Evolutionary conservation across 768 basidiomycete species (phyloP), one percentile per base, ranked within the genome.

Genomic region (Sarcomyxa edulis): DNA sequence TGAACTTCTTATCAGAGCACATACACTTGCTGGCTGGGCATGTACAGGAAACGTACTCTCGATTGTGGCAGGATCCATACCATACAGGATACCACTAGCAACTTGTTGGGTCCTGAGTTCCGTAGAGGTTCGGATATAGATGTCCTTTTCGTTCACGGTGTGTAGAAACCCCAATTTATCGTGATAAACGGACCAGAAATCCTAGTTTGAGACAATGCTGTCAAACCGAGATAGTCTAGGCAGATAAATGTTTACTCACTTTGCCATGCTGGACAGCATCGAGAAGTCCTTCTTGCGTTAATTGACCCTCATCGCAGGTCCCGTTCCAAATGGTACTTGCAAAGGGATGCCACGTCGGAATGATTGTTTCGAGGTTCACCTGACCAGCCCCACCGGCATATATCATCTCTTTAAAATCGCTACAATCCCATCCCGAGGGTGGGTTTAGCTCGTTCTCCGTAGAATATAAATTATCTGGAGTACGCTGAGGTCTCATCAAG

Each of bases 131-230:
- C 46, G 42, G n/a, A 48, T 16, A 6, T 33, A 14, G 21, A 48
- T 42, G 22, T 48, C 46, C 2, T 26, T 19, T 18, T 44, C 16
- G 32, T 48, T 44, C 9, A 48, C 43, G 15, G 25, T 31, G 15
- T 8, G 38, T 21, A 48, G 19, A 32, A 48, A 48, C 20, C 16
- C 26, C 9, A 48, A 33, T 35, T 44, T 48, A 11, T 33, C 19
- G 30, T 48, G 43, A 27, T 48, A 48, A 9, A 48, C 43, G 20
- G 30, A 32, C 46, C 46, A 48, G 26, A 48, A 48, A 27, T 48
- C 46, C 46, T 43, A 15, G 15, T 7, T 19, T 19, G 4, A 4
- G 6, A 37, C 6, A 32, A 29, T 8, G 9, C 16, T 14, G 28
- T 10, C 21, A 16, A n/a, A n/a, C n/a, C n/a, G n/a, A n/a, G n/a